Percentiles rank a stretch among this genome's conserved stretches.
phyloP scores from a whole-genome alignment of 2,329 filamentous ascomycete species.

The Claviceps sorghi region DNA sequence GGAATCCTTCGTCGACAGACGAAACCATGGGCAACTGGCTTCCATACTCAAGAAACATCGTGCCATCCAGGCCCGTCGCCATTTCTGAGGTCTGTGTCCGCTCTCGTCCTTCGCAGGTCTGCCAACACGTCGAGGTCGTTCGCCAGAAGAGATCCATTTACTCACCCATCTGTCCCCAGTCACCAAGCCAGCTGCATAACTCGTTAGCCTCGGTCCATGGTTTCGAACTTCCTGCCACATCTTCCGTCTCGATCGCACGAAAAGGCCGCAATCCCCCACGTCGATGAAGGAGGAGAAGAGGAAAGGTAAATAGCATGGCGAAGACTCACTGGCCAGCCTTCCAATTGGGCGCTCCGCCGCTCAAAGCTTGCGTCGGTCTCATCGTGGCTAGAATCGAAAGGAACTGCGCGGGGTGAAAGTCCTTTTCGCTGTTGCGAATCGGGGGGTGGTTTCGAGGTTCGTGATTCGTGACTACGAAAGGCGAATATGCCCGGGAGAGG shows the following conservation, averaged over 20 bases:
- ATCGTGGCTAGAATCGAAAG: constrained; percentile 18
- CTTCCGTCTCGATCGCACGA: background rate
- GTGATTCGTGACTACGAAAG: constrained; percentile 2
- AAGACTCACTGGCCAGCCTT: constrained; percentile 21
- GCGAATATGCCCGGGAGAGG: constrained; percentile 6
- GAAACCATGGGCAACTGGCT: background rate
- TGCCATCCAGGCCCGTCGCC: background rate
- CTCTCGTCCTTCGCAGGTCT: background rate
- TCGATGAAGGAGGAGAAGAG: too few relatives aligned
- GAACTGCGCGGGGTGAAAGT: constrained; percentile 11
- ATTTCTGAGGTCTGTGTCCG: background rate
- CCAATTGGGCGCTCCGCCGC: constrained; percentile 20
- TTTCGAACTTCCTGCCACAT: background rate
- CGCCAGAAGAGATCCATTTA: constrained; percentile 13
- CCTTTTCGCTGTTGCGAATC: constrained; percentile 13
- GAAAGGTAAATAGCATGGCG: background rate
- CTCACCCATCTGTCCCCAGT: constrained; percentile 65
- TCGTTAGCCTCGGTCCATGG: constrained; percentile 11
- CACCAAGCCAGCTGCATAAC: constrained; percentile 49
- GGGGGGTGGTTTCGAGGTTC: constrained; percentile 4
- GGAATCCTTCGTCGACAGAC: background rate
- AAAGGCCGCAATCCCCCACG: constrained; percentile 19
- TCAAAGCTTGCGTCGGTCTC: constrained; percentile 27
- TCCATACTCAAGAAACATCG: background rate
- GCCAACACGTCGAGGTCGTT: background rate